These are phyloP conservation scores for Fusarium sp. DNA, from an alignment of 2,329 filamentous ascomycete genomes.

Conservation along the genomic window DNA sequence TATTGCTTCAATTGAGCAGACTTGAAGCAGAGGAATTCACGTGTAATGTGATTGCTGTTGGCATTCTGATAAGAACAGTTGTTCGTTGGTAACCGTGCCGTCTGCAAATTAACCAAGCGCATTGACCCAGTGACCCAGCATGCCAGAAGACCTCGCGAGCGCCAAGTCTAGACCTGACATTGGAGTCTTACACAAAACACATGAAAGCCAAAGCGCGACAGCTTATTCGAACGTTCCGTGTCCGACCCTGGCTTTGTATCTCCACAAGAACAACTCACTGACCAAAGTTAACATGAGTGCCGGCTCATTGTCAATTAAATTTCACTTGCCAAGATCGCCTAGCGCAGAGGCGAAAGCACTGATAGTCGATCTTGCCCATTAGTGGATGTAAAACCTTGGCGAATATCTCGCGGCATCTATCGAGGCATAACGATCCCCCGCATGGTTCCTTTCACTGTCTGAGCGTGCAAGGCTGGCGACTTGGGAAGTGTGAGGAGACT, in stretches of 20 bases:
- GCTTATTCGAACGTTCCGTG: neutral
- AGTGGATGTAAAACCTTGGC: neutral
- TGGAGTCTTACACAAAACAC: neutral
- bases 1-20: no score
- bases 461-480: neutral
- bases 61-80: no score
- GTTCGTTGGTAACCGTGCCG: neutral
- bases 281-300: neutral
- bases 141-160: neutral
- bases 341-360: neutral
- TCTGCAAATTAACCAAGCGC: rapidly evolving
- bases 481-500: no score
- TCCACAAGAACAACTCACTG: neutral
- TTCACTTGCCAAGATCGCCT: neutral
- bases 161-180: neutral
- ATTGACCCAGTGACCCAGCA: neutral
- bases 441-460: neutral
- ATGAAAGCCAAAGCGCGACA: neutral
- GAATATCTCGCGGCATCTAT: neutral
- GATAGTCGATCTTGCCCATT: neutral
- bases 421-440: neutral
- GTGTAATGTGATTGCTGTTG: no score
- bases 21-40: no score
- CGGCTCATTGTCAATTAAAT: no score
- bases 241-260: neutral